A percentile compares a stretch with the other conserved stretches of the same genome.
These are phyloP conservation scores for Phytophthora rubi DNA, from an alignment of 352 stramenopile species.

Conservation along the genomic window DNA sequence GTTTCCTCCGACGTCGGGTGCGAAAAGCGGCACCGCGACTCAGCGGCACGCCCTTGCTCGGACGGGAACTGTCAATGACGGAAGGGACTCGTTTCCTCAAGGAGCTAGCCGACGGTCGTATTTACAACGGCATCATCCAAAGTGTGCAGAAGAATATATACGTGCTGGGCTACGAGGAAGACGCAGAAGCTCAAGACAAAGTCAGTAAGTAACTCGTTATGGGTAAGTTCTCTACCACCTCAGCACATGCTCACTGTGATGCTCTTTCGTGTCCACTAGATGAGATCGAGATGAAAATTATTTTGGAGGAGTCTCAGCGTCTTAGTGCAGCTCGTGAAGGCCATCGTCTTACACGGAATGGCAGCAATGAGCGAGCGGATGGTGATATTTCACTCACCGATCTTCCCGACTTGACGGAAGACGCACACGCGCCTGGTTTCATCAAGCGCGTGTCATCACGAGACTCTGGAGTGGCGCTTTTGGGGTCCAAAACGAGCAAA, in stretches of 20 bases:
- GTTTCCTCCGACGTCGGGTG: slow-evolving; percentile 67
- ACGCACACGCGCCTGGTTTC: slow-evolving; percentile 21
- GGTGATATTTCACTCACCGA: slow-evolving; percentile 64
- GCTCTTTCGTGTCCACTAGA: slow-evolving; percentile 30
- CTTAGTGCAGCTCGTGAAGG: slow-evolving; percentile 50
- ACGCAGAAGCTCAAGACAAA: slow-evolving; percentile 64
- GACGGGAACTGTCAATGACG: slow-evolving; percentile 40
- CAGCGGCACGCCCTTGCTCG: neutral
- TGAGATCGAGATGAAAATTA: slow-evolving; percentile 83
- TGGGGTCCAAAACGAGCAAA: slow-evolving; percentile 23
- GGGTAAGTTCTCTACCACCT: neutral
- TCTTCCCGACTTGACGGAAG: slow-evolving; percentile 56
- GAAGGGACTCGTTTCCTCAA: slow-evolving; percentile 78
- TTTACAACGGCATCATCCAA: slow-evolving; percentile 71
- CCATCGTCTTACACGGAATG: slow-evolving; percentile 7
- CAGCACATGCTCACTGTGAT: neutral
- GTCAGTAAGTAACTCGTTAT: slow-evolving; percentile 51
- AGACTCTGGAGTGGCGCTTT: slow-evolving; percentile 23
- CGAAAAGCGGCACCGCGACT: slow-evolving; percentile 27
- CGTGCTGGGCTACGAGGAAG: slow-evolving; percentile 68
- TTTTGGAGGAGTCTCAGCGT: slow-evolving; percentile 68
- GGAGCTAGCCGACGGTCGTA: slow-evolving; percentile 64
- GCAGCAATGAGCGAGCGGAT: slow-evolving; percentile 28
- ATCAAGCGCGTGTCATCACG: slow-evolving; percentile 49
- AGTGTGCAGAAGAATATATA: slow-evolving; percentile 55